Evolutionary conservation across 2,329 filamentous ascomycete genomes (phyloP).

Genomic region (Sordariomycetes sp.): DNA sequence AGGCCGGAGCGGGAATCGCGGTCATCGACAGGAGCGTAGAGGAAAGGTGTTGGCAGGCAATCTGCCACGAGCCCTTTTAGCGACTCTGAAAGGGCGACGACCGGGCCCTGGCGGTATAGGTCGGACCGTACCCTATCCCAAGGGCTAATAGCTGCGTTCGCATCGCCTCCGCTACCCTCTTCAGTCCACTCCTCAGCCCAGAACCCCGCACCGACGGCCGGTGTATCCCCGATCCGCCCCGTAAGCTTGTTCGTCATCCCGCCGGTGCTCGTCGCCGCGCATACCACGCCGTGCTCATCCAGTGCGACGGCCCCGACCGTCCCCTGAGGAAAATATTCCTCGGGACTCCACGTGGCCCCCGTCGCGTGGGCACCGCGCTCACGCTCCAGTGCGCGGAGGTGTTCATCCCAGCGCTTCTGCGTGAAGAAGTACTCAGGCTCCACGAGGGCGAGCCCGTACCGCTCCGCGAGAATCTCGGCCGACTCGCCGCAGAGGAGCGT

Average conservation of each 20-base stretch:
- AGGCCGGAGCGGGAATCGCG: background rate
- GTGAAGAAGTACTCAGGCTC: constrained; percentile 69
- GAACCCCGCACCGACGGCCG: constrained; percentile 72
- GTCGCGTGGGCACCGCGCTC: constrained; percentile 29
- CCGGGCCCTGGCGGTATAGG: background rate
- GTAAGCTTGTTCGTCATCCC: constrained; percentile 84
- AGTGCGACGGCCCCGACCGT: constrained; percentile 77
- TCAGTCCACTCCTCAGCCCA: constrained; percentile 80
- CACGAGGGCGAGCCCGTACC: constrained; percentile 63
- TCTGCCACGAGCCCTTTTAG: constrained; percentile 43
- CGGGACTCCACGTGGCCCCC: constrained; percentile 43
- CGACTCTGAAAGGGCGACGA: constrained; percentile 26
- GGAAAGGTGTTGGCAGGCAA: constrained; percentile 43
- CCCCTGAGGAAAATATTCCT: constrained; percentile 67
- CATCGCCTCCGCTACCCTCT: constrained; percentile 15
- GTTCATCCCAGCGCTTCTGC: constrained; percentile 67
- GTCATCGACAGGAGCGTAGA: constrained; percentile 22
- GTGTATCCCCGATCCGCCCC: constrained; percentile 78
- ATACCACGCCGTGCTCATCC: constrained; percentile 64
- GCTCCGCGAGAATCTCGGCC: constrained; percentile 56
- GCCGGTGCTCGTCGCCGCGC: constrained; percentile 57
- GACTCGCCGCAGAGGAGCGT: constrained; percentile 56
- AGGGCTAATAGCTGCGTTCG: background rate
- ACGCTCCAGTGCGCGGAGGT: constrained; percentile 46
- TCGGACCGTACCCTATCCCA: constrained; percentile 14